Evolutionary conservation across 2,329 filamentous ascomycete genomes (phyloP).

Genomic region (Stagonosporopsis rhizophila): DNA sequence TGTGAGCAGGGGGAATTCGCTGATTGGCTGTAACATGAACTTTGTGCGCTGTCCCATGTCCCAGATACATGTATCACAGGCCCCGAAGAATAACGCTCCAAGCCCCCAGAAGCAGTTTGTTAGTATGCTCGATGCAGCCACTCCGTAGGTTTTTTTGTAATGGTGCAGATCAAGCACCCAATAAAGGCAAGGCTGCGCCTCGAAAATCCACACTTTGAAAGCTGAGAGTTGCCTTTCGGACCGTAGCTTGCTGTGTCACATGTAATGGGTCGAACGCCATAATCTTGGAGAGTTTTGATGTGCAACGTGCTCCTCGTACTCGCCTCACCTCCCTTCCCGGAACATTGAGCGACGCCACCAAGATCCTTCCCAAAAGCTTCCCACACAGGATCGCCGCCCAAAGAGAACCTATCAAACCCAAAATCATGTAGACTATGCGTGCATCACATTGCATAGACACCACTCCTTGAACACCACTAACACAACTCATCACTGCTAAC

Average conservation of each 20-base stretch:
- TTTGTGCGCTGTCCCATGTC: too few species aligned
- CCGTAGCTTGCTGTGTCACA: background rate
- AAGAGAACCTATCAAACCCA: background rate
- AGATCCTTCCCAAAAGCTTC: background rate
- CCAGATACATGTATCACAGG: background rate
- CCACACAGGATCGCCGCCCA: background rate
- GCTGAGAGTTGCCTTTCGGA: background rate
- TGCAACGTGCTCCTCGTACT: background rate
- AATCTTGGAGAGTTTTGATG: background rate
- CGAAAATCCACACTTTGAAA: background rate
- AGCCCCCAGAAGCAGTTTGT: background rate
- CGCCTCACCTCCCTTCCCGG: background rate
- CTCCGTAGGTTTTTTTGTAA: background rate
- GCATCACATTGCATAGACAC: background rate
- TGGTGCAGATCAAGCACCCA: background rate
- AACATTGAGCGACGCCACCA: background rate
- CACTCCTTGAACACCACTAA: background rate
- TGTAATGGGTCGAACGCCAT: background rate
- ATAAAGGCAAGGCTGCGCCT: background rate
- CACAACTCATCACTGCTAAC: background rate
- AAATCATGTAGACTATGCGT: background rate
- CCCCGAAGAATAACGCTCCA: background rate
- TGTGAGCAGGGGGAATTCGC: too few species aligned
- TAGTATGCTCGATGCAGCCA: background rate
- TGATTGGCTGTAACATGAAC: too few species aligned